phyloP scores from a whole-genome alignment of 495 filamentous ascomycete species.

The Penicillium mononematosum region DNA sequence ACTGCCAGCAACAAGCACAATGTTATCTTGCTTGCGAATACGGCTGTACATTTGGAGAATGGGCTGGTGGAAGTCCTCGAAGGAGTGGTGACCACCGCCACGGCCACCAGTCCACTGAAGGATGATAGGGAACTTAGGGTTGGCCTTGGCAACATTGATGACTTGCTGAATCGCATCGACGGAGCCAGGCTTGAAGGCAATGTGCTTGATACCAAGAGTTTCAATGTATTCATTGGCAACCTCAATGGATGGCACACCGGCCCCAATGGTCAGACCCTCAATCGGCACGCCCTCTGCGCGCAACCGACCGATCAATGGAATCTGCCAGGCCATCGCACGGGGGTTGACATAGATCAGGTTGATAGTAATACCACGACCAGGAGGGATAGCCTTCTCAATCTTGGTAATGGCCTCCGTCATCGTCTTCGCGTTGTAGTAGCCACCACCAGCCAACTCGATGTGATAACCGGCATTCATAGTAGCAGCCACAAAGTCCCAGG shows the following conservation, averaged over 20 bases:
- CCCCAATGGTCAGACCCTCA: conserved; percentile 69
- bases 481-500: conserved; percentile 94
- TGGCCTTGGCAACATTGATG: conserved; percentile 45
- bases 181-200: conserved; percentile 52
- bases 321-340: conserved; percentile 95
- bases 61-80: conserved; percentile 51
- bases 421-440: conserved; percentile 87
- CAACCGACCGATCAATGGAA: conserved; percentile 81
- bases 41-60: conserved; percentile 45
- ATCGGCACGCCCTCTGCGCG: conserved; percentile 88
- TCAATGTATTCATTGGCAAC: conserved; percentile 47
- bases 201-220: conserved; percentile 47
- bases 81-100: conserved; percentile 53
- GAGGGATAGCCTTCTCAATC: conserved; percentile 83
- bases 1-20: conserved; percentile 50
- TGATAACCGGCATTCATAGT: conserved; percentile 95
- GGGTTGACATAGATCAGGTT: conserved; percentile 98
- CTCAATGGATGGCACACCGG: conserved; percentile 51
- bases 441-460: conserved; percentile 85
- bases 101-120: conserved; percentile 54
- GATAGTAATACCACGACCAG: conserved; percentile 88
- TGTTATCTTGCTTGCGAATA: conserved; percentile 45
- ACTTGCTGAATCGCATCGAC: conserved; percentile 46
- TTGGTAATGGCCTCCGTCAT: conserved; percentile 88
- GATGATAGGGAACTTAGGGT: conserved; percentile 48